Conservation (phyloP, 2,329 filamentous ascomycete genomes). For the Neurospora sp. region DNA sequence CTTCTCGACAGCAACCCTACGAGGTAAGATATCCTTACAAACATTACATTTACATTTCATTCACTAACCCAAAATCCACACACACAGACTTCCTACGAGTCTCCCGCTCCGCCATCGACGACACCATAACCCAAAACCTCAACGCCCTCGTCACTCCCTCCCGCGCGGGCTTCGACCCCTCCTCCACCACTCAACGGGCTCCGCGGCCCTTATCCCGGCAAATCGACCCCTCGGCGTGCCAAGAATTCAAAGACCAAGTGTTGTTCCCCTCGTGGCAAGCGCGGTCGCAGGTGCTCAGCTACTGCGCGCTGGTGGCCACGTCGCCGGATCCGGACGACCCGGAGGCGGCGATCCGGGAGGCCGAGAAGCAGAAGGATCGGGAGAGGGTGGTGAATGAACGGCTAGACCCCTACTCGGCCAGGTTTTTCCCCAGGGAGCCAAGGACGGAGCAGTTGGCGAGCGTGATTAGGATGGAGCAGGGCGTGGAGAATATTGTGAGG, state of each 20-base stretch:
- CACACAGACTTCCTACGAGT: conserved; percentile 75
- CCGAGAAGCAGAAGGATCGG: conserved; percentile 59
- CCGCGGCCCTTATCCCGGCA: conserved; percentile 38
- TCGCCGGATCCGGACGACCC: conserved; percentile 82
- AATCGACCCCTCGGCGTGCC: conserved; percentile 55
- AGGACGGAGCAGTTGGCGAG: conserved; percentile 70
- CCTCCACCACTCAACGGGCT: conserved; percentile 58
- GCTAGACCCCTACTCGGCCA: conserved; percentile 79
- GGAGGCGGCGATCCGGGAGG: conserved; percentile 57
- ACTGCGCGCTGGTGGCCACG: conserved; percentile 81
- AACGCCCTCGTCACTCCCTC: conserved; percentile 79
- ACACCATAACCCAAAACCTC: conserved; percentile 85
- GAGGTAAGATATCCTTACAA: conserved; percentile 41
- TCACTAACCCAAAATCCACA: neutral
- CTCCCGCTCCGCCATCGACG: conserved; percentile 77
- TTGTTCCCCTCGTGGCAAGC: conserved; percentile 84
- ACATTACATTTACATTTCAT: neutral
- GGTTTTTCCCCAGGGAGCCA: conserved; percentile 71
- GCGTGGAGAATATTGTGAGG: conserved; percentile 70
- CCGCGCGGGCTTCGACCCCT: conserved; percentile 63
- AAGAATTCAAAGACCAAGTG: conserved; percentile 62
- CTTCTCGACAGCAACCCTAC: conserved; percentile 58
- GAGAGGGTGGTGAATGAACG: conserved; percentile 76
- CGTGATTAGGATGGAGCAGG: conserved; percentile 63
- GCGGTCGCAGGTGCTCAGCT: conserved; percentile 73